Evolutionary conservation across 495 filamentous ascomycete species (phyloP).

Genomic region (Penicillium diatomitis): DNA sequence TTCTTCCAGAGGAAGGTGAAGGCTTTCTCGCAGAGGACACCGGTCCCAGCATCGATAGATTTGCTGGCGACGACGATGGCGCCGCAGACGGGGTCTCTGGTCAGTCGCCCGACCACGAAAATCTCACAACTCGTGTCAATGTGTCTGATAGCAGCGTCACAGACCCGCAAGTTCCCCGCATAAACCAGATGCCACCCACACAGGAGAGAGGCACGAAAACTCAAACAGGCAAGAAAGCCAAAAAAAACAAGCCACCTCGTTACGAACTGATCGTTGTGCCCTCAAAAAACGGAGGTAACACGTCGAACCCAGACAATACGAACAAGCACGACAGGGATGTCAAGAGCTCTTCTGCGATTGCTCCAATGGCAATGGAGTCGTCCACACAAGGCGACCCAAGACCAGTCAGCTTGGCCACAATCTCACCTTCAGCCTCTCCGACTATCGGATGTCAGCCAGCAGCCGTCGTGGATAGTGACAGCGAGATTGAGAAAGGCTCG

Average conservation of each 20-base stretch:
- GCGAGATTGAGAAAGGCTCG: constrained; percentile 33
- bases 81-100: too few relatives aligned
- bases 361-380: constrained; percentile 19
- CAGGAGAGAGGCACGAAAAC: too few relatives aligned
- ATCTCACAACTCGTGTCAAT: too few relatives aligned
- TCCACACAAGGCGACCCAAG: constrained; percentile 15
- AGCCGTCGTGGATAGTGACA: constrained; percentile 18
- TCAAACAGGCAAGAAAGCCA: not conserved
- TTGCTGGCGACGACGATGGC: not conserved
- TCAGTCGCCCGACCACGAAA: too few relatives aligned
- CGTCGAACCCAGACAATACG: not conserved
- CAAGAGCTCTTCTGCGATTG: constrained; percentile 13
- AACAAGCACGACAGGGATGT: not conserved
- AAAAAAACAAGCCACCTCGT: constrained; percentile 3
- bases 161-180: too few relatives aligned
- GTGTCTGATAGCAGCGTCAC: too few relatives aligned
- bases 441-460: constrained; percentile 4
- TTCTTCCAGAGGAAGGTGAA: not conserved
- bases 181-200: too few relatives aligned
- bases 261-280: constrained; percentile 29
- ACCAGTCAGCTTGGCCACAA: constrained; percentile 19
- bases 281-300: not conserved
- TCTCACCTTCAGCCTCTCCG: constrained; percentile 14
- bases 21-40: not conserved
- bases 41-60: not conserved